These are phyloP conservation scores for Termitomyces sp. DNA, from an alignment of 768 basidiomycete species.

Conservation along the genomic window DNA sequence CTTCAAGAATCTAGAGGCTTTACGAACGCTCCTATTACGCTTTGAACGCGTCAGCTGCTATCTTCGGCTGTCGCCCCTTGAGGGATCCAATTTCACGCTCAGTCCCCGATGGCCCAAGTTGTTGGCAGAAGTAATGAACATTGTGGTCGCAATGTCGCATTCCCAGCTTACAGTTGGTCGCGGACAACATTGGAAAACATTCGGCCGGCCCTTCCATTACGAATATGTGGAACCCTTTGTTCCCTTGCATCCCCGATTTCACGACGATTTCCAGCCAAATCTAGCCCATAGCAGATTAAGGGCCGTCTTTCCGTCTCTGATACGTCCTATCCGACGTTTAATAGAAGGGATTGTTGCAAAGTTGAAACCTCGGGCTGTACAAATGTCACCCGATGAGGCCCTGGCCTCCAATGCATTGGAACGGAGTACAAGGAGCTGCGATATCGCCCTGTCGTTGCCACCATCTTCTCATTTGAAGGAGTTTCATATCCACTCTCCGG, in stretches of 20 bases:
- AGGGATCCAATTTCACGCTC: not conserved
- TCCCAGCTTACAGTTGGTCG: constrained; percentile 4
- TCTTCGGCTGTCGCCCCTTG: not conserved
- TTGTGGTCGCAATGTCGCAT: constrained; percentile 1
- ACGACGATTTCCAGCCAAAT: not conserved
- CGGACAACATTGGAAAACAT: not conserved
- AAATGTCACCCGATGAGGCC: not conserved
- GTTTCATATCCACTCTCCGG: constrained; percentile 5
- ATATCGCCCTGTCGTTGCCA: not conserved
- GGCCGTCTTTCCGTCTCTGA: not conserved
- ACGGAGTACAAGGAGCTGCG: not conserved
- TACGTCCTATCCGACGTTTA: not conserved
- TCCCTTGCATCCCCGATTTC: not conserved
- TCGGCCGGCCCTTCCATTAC: constrained; percentile 4
- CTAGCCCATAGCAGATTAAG: not conserved
- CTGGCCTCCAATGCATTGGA: not conserved
- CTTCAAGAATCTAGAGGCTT: constrained; percentile 1
- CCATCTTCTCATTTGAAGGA: not conserved
- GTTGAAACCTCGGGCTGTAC: not conserved
- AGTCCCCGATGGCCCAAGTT: constrained; percentile 1
- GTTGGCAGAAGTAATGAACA: constrained; percentile 8
- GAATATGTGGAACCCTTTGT: constrained; percentile 1
- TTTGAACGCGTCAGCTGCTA: not conserved
- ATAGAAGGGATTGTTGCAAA: not conserved
- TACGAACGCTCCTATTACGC: not conserved